Evolutionary conservation across 129 eudicot genomes (phyloP).

Genomic region (Flaveria sonorensis): DNA sequence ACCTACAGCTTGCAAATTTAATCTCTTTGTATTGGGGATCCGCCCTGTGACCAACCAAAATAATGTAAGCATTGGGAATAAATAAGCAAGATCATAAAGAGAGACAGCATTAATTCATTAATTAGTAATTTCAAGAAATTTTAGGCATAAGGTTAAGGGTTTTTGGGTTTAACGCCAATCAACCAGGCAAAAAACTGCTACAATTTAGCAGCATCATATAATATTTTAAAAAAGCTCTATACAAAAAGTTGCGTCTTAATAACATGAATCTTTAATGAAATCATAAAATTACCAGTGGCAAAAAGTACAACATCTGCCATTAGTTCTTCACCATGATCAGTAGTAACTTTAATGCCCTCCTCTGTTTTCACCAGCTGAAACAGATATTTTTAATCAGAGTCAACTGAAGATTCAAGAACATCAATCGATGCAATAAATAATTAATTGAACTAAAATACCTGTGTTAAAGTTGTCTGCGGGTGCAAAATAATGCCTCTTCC

Average conservation of each 20-base stretch:
- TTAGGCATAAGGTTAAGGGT: background rate
- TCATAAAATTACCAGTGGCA: slow-evolving; percentile 75
- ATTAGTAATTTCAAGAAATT: background rate
- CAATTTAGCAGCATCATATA: slow-evolving; percentile 8
- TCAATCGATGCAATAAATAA: background rate
- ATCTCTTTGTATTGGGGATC: slow-evolving; percentile 78
- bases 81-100: too few relatives aligned
- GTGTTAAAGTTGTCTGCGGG: slow-evolving; percentile 63
- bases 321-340: slow-evolving; percentile 93
- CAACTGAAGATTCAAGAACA: slow-evolving; percentile 5
- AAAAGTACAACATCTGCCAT: slow-evolving; percentile 94
- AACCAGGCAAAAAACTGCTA: slow-evolving; percentile 2
- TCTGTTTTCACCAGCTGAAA: slow-evolving; percentile 82
- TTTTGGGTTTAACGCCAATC: background rate
- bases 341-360: slow-evolving; percentile 76
- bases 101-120: too few relatives aligned
- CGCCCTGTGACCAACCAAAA: slow-evolving; percentile 59
- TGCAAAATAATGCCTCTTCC: slow-evolving; percentile 89
- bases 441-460: slow-evolving; percentile 45
- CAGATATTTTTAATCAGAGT: slow-evolving; percentile 21
- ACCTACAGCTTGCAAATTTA: slow-evolving; percentile 85
- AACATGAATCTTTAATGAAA: background rate
- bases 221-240: background rate
- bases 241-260: background rate
- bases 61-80: slow-evolving; percentile 16